Conservation (phyloP, 2,329 filamentous ascomycete species). For the Exserohilum rostratum region DNA sequence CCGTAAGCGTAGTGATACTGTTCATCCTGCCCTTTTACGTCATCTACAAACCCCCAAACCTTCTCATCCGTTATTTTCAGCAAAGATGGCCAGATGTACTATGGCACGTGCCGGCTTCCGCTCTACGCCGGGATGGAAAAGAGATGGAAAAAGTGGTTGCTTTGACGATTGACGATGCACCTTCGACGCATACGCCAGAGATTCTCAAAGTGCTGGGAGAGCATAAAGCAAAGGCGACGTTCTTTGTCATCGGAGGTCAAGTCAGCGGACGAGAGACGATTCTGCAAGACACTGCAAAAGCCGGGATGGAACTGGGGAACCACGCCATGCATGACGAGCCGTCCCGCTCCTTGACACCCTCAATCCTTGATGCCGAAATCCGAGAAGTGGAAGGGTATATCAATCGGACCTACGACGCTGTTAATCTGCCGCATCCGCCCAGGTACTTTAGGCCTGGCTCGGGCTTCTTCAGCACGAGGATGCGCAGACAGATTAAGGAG, state of each 20-base stretch:
- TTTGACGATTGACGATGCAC: constrained; percentile 86
- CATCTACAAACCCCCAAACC: constrained; percentile 80
- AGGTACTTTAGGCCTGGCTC: constrained; percentile 84
- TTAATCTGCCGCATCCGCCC: constrained; percentile 52
- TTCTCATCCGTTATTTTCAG: constrained; percentile 73
- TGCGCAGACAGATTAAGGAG: constrained; percentile 65
- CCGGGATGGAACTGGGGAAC: constrained; percentile 72
- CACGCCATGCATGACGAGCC: constrained; percentile 90
- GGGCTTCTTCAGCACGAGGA: constrained; percentile 77
- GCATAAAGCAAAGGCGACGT: constrained; percentile 76
- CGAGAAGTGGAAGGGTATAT: constrained; percentile 67
- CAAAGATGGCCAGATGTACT: constrained; percentile 78
- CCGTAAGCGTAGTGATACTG: constrained; percentile 32
- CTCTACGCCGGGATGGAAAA: neutral
- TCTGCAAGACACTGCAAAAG: constrained; percentile 58
- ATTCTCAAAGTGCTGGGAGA: constrained; percentile 71
- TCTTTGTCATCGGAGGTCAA: constrained; percentile 87
- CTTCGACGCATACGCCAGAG: constrained; percentile 71
- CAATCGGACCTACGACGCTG: constrained; percentile 59
- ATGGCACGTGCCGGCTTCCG: constrained; percentile 66
- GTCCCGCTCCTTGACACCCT: constrained; percentile 64
- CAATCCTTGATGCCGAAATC: constrained; percentile 68
- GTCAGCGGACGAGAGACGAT: constrained; percentile 60
- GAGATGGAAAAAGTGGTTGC: constrained; percentile 69
- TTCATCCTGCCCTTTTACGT: constrained; percentile 59